Conservation (phyloP, 345 rosid species). For the Leavenworthia alabamica region DNA sequence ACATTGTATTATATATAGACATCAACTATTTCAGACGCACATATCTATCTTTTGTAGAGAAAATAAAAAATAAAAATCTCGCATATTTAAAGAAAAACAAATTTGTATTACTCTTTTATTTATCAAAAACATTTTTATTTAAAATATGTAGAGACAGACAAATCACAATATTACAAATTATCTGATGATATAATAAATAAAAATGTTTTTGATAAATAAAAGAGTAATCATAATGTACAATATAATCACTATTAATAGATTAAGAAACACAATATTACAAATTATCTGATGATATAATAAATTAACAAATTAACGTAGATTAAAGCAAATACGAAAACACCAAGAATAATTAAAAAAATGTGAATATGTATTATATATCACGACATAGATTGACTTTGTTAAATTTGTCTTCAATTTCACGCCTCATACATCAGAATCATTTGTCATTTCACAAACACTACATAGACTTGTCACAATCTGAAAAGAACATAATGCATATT, state of each 20-base stretch:
- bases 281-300: background rate
- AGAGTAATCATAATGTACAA: too few species aligned
- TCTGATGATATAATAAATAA: too few species aligned
- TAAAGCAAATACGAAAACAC: background rate
- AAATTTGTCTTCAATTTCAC: background rate
- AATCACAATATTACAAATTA: too few species aligned
- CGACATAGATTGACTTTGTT: background rate
- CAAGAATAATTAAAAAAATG: background rate
- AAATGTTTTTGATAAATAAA: too few species aligned
- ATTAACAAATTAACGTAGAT: background rate
- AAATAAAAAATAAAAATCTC: background rate
- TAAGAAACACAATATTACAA: background rate
- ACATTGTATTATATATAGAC: background rate
- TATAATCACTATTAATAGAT: background rate
- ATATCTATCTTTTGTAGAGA: background rate
- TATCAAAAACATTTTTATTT: background rate
- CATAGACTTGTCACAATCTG: constrained; percentile 7
- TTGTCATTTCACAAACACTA: constrained; percentile 5
- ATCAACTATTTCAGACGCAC: background rate
- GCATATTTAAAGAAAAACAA: background rate
- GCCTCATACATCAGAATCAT: background rate
- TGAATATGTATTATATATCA: background rate
- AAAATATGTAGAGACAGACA: background rate
- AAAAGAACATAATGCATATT: background rate
- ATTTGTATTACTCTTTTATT: background rate